Conservation (phyloP, 176 grass and related monocot genomes). For the Aegilops bicornis region DNA sequence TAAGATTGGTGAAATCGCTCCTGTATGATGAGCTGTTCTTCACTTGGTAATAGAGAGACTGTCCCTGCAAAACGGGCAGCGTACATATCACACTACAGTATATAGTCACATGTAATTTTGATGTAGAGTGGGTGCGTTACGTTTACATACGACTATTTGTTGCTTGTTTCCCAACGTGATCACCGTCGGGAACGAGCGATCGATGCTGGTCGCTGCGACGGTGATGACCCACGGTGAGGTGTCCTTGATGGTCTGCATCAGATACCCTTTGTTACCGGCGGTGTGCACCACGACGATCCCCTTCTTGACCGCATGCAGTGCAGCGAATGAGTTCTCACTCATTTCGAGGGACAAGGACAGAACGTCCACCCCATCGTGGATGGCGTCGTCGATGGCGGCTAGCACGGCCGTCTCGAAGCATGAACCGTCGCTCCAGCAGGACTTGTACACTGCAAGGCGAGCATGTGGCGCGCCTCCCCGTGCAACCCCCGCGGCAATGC, state of each 20-base stretch:
- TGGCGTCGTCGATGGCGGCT: too few relatives aligned
- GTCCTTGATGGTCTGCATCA: background rate
- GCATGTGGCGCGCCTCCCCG: constrained; percentile 15
- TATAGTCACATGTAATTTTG: too few relatives aligned
- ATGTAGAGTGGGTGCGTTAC: too few relatives aligned
- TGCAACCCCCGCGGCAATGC: background rate
- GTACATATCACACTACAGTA: too few relatives aligned
- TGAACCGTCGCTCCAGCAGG: too few relatives aligned
- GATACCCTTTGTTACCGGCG: background rate
- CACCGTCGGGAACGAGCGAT: constrained; percentile 15
- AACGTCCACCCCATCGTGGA: too few relatives aligned
- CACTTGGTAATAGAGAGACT: too few relatives aligned
- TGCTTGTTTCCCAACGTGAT: constrained; percentile 32
- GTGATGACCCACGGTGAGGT: constrained; percentile 41
- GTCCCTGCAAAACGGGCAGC: too few relatives aligned
- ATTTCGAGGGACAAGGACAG: too few relatives aligned
- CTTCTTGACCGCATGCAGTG: constrained; percentile 18
- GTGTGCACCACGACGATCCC: constrained; percentile 2
- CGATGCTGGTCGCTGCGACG: constrained; percentile 22
- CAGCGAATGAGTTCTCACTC: constrained; percentile 10
- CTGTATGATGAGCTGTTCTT: too few relatives aligned
- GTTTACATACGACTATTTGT: background rate
- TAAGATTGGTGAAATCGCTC: too few relatives aligned
- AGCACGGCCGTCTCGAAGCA: too few relatives aligned
- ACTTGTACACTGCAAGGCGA: constrained; percentile 19